Conservation (phyloP, 2,329 filamentous ascomycete species). For the Nothopassalora personata region DNA sequence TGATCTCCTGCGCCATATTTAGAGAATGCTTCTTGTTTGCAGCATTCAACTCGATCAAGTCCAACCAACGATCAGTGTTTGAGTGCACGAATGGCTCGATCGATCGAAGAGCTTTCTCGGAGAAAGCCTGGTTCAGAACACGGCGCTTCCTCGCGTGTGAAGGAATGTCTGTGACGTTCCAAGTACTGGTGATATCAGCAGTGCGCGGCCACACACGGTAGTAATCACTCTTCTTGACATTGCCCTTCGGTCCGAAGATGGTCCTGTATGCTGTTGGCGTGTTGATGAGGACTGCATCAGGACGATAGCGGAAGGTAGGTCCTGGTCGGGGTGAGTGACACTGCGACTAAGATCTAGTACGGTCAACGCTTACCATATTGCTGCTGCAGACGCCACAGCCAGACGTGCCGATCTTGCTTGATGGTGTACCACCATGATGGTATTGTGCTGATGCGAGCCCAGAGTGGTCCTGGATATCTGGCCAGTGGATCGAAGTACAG, state of each 20-base stretch:
- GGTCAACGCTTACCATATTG: slow-evolving; percentile 12
- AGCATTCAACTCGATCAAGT: slow-evolving; percentile 5
- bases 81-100: slow-evolving; percentile 14
- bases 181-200: slow-evolving; percentile 12
- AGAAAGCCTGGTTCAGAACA: slow-evolving; percentile 18
- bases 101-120: slow-evolving; percentile 15
- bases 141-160: slow-evolving; percentile 13
- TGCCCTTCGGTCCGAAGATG: slow-evolving; percentile 19
- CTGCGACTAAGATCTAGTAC: background rate
- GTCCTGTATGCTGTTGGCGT: slow-evolving; percentile 16
- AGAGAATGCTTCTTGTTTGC: slow-evolving; percentile 4
- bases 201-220: slow-evolving; percentile 16
- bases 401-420: slow-evolving; percentile 17
- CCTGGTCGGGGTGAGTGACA: background rate
- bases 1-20: slow-evolving; percentile 43
- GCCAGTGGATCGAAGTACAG: slow-evolving; percentile 10
- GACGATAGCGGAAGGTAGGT: slow-evolving; percentile 18
- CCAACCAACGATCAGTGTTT: slow-evolving; percentile 17
- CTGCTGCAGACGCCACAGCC: slow-evolving; percentile 15
- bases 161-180: slow-evolving; percentile 18
- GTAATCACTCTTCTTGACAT: slow-evolving; percentile 19
- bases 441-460: slow-evolving; percentile 12
- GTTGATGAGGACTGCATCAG: slow-evolving; percentile 19
- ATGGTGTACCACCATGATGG: slow-evolving; percentile 15
- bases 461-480: slow-evolving; percentile 12